Conservation (phyloP, 1,284 basidiomycete species). For the Pseudozyma hubeiensis region DNA sequence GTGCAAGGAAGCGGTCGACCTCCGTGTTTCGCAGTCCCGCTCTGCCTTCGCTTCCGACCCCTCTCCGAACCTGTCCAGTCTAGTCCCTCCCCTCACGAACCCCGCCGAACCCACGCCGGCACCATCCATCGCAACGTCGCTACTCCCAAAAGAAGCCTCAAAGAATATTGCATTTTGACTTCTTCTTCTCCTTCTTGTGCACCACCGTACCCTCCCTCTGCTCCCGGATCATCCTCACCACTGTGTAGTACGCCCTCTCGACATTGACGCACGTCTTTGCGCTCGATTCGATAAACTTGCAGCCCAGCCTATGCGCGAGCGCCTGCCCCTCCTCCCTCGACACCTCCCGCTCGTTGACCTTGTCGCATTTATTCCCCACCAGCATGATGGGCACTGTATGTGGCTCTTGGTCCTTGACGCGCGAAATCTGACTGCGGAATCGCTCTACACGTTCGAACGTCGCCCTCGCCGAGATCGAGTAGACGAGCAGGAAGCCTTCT, state of each 20-base stretch:
- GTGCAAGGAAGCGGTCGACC: too few species aligned
- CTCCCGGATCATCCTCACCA: slow-evolving; percentile 64
- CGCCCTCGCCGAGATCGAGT: slow-evolving; percentile 69
- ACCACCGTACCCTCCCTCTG: slow-evolving; percentile 58
- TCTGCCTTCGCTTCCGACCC: too few species aligned
- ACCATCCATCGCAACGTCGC: neutral
- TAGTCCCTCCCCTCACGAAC: too few species aligned
- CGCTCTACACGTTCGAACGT: slow-evolving; percentile 69
- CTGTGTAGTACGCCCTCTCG: slow-evolving; percentile 69
- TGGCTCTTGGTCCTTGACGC: slow-evolving; percentile 68
- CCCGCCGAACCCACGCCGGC: neutral
- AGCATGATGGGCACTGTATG: slow-evolving; percentile 78
- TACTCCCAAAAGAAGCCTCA: slow-evolving; percentile 18
- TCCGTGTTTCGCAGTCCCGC: too few species aligned
- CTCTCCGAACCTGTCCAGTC: too few species aligned
- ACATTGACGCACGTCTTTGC: slow-evolving; percentile 70
- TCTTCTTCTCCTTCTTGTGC: slow-evolving; percentile 63
- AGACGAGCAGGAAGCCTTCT: slow-evolving; percentile 70
- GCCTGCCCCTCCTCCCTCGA: slow-evolving; percentile 66
- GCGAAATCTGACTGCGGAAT: slow-evolving; percentile 68
- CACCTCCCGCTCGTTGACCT: slow-evolving; percentile 83
- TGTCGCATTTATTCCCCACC: slow-evolving; percentile 88
- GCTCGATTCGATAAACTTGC: slow-evolving; percentile 69
- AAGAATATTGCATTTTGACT: slow-evolving; percentile 65
- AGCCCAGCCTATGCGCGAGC: slow-evolving; percentile 66